Percentiles rank a stretch among this genome's conserved stretches.
These are phyloP conservation scores for Fusarium setosum DNA, from an alignment of 2,329 filamentous ascomycete species.

Conservation along the genomic window DNA sequence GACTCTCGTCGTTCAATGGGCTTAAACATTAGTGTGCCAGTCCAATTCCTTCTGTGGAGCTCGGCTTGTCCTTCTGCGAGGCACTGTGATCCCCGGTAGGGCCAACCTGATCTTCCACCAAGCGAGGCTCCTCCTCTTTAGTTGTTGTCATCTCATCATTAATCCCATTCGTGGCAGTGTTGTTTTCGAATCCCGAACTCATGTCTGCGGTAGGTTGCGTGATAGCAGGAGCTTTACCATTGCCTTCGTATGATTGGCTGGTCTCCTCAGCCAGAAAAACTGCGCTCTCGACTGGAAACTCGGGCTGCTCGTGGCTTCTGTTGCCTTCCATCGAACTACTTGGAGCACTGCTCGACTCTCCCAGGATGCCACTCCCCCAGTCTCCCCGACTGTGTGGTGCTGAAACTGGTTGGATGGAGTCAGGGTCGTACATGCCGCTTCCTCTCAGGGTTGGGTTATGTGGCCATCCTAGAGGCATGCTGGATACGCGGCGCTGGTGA, in stretches of 20 bases:
- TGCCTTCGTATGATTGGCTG: neutral
- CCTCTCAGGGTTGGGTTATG: slow-evolving; percentile 45
- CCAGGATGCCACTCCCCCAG: slow-evolving; percentile 5
- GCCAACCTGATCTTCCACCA: neutral
- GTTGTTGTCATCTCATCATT: neutral
- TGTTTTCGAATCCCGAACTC: neutral
- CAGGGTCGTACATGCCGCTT: slow-evolving; percentile 32
- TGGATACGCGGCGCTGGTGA: slow-evolving; percentile 45
- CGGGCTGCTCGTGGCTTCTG: slow-evolving; percentile 2
- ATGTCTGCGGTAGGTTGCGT: neutral
- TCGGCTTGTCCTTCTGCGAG: neutral
- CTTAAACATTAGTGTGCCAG: slow-evolving; percentile 11
- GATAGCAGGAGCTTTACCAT: neutral
- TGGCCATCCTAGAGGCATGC: slow-evolving; percentile 53
- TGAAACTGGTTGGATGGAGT: slow-evolving; percentile 27
- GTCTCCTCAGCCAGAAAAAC: neutral
- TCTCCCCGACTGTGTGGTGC: slow-evolving; percentile 29
- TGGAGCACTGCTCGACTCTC: slow-evolving; percentile 19
- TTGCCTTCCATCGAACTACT: slow-evolving; percentile 12
- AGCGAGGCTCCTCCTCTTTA: neutral
- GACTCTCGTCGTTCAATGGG: neutral
- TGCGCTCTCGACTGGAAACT: neutral
- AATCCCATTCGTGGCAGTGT: neutral
- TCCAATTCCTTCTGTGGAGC: slow-evolving; percentile 1
- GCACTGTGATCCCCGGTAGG: neutral